These are phyloP conservation scores for Cylindrotheca fusiformis DNA, from an alignment of 108 stramenopile species.

Conservation along the genomic window DNA sequence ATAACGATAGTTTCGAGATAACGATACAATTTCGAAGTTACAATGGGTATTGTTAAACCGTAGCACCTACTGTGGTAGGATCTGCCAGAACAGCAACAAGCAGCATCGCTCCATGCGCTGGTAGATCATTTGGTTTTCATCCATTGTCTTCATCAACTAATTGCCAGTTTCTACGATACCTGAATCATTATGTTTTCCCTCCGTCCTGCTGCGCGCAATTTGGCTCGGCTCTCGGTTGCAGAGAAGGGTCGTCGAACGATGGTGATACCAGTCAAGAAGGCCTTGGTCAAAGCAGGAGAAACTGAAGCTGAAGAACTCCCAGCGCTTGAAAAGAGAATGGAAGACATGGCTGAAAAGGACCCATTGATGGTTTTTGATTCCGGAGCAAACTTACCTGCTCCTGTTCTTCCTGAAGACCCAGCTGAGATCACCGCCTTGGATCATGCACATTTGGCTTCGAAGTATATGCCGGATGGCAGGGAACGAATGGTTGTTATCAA, in stretches of 20 bases:
- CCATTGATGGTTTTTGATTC: conserved; percentile 30
- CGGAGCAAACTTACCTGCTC: conserved; percentile 42
- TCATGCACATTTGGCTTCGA: conserved; percentile 55
- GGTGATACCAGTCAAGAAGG: conserved; percentile 33
- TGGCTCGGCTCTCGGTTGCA: conserved; percentile 4
- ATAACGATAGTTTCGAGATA: too few relatives aligned
- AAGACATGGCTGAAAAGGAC: conserved; percentile 35
- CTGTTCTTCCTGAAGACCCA: conserved; percentile 69
- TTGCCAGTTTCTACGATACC: too few relatives aligned
- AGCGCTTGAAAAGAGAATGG: conserved; percentile 31
- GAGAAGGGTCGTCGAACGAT: conserved; percentile 7
- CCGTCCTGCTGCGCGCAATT: conserved; percentile 2
- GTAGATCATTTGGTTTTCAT: too few relatives aligned
- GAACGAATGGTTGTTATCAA: conserved; percentile 70
- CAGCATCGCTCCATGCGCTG: too few relatives aligned
- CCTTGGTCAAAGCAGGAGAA: conserved; percentile 38
- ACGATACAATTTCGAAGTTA: too few relatives aligned
- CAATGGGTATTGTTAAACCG: too few relatives aligned
- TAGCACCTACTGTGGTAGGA: too few relatives aligned
- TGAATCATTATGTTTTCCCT: conserved; percentile 17
- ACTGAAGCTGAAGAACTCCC: conserved; percentile 34
- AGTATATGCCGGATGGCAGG: conserved; percentile 52
- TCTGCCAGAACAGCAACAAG: too few relatives aligned
- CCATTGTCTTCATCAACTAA: too few relatives aligned
- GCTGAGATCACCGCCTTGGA: conserved; percentile 75